A percentile compares a stretch with the other conserved stretches of the same genome.
These are phyloP conservation scores for Tylopilus cervinicoccineus DNA, from an alignment of 768 basidiomycete species.

Conservation along the genomic window DNA sequence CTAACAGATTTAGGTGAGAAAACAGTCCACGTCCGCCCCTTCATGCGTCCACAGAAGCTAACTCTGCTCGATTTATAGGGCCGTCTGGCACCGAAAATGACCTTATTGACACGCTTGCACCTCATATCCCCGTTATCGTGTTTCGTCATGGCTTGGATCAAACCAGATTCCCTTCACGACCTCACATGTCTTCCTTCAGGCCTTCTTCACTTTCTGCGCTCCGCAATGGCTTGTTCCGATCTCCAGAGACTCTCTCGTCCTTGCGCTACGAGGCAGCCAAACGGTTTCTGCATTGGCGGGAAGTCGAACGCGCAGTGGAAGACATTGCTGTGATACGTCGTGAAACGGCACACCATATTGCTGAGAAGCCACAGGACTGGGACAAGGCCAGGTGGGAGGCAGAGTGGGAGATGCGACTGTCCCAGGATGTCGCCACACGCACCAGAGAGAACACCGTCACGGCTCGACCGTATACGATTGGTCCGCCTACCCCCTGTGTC, in stretches of 20 bases:
- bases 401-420: conserved; percentile 59
- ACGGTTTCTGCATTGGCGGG: conserved; percentile 69
- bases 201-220: conserved; percentile 50
- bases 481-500: conserved; percentile 32
- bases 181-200: conserved; percentile 51
- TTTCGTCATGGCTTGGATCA: conserved; percentile 41
- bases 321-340: conserved; percentile 34
- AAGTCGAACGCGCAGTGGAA: conserved; percentile 56
- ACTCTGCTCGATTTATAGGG: conserved; percentile 16
- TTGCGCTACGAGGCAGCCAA: conserved; percentile 64
- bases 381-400: conserved; percentile 64
- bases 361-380: conserved; percentile 38
- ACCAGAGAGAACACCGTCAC: conserved; percentile 38
- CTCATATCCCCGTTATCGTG: conserved; percentile 55
- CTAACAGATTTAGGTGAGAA: conserved; percentile 45
- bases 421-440: conserved; percentile 54
- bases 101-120: conserved; percentile 46
- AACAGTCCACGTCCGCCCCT: neutral
- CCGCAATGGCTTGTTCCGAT: conserved; percentile 57
- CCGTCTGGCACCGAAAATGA: conserved; percentile 36
- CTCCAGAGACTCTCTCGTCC: conserved; percentile 53
- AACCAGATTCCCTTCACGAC: conserved; percentile 26
- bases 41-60: neutral
- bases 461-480: conserved; percentile 12
- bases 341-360: conserved; percentile 19